These are phyloP conservation scores for Hippophae rhamnoides DNA, from an alignment of 306 rosid species.

Conservation along the genomic window DNA sequence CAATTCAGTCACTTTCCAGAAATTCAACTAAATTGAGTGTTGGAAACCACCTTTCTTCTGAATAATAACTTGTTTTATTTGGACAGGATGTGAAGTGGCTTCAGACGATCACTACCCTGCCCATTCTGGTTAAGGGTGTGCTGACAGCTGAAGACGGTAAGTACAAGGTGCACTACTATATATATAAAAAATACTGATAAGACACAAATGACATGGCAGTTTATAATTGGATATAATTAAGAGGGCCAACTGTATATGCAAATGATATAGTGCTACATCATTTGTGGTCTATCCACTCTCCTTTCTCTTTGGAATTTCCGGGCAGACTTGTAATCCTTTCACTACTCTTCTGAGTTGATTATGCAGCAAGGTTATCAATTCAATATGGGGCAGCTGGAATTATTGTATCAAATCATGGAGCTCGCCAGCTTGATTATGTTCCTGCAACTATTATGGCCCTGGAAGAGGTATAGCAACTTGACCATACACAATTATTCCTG, in stretches of 20 bases:
- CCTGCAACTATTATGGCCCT: constrained; percentile 34
- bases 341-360: too few relatives aligned
- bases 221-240: too few relatives aligned
- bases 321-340: too few relatives aligned
- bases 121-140: constrained; percentile 34
- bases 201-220: not conserved
- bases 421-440: constrained; percentile 25
- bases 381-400: constrained; percentile 29
- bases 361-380: constrained; percentile 27
- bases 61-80: too few relatives aligned
- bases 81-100: constrained; percentile 6
- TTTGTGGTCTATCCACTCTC: too few relatives aligned
- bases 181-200: not conserved
- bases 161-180: not conserved
- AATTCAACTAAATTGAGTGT: too few relatives aligned
- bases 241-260: too few relatives aligned
- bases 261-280: too few relatives aligned
- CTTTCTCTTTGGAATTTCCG: too few relatives aligned
- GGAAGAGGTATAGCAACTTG: constrained; percentile 22
- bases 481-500: not conserved
- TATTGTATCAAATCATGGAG: constrained; percentile 42
- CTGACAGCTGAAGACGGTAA: constrained; percentile 38
- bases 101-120: constrained; percentile 20
- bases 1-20: too few relatives aligned
- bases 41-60: too few relatives aligned